A percentile compares a stretch with the other conserved stretches of the same genome.
phyloP scores from a whole-genome alignment of 169 alveolate species.

The Plasmodium inui region DNA sequence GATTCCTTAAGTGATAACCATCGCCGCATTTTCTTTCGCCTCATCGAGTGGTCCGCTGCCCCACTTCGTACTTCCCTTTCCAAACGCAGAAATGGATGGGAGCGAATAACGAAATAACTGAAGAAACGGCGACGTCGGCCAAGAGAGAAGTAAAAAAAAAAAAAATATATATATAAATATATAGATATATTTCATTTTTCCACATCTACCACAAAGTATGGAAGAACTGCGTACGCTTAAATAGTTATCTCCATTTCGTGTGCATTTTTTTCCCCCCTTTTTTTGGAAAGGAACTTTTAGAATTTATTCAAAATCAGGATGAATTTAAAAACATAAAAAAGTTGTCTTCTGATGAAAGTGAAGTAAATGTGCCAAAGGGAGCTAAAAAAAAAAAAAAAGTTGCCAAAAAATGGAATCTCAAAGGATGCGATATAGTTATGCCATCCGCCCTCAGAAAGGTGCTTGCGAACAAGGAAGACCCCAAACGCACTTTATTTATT shows the following conservation, averaged over 20 bases:
- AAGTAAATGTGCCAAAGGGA: constrained; percentile 11
- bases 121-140: background rate
- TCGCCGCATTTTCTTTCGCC: background rate
- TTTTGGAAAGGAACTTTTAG: constrained; percentile 55
- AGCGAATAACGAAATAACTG: constrained; percentile 6
- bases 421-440: background rate
- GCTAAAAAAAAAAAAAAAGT: background rate
- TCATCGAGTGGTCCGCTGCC: background rate
- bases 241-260: background rate
- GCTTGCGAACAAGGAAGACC: background rate
- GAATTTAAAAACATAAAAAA: constrained; percentile 61
- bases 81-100: constrained; percentile 33
- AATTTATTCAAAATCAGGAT: constrained; percentile 64
- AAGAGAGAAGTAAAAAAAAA: constrained; percentile 27
- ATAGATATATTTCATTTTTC: background rate
- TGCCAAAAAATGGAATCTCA: background rate
- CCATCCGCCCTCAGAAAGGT: background rate
- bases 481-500: background rate
- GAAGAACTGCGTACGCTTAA: background rate
- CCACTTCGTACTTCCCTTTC: background rate
- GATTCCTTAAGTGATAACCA: background rate
- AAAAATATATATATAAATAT: no score
- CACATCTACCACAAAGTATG: background rate
- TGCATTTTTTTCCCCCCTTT: background rate
- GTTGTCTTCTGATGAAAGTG: constrained; percentile 9